Percentiles rank a stretch among this genome's conserved stretches.
Conservation (phyloP, 2,329 filamentous ascomycete genomes). For the Diplocarpon mali region DNA sequence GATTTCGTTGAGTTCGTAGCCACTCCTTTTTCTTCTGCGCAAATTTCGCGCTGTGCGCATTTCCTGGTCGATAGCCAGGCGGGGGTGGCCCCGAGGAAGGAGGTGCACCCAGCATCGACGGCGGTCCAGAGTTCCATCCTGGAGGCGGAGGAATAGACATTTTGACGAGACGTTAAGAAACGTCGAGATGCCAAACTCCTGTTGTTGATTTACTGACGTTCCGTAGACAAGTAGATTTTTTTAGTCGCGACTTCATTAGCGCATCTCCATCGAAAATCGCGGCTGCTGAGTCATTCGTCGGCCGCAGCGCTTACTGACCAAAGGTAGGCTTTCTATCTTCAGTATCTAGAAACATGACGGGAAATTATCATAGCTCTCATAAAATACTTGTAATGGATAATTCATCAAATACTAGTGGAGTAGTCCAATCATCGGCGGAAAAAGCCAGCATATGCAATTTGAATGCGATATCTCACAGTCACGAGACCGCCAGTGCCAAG, state of each 20-base stretch:
- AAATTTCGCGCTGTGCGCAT: slow-evolving; percentile 86
- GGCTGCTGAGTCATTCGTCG: no score
- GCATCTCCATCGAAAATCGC: not conserved
- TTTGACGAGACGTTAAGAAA: slow-evolving; percentile 14
- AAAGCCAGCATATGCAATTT: no score
- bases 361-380: no score
- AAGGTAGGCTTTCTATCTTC: no score
- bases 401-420: no score
- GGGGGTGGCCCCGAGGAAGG: slow-evolving; percentile 44
- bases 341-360: no score
- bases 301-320: no score
- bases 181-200: slow-evolving; percentile 22
- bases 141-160: slow-evolving; percentile 58
- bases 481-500: no score
- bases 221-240: no score
- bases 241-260: not conserved
- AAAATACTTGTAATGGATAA: no score
- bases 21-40: slow-evolving; percentile 99
- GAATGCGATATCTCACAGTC: no score
- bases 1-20: slow-evolving; percentile 80
- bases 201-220: slow-evolving; percentile 4
- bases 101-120: slow-evolving; percentile 34
- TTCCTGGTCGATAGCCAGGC: slow-evolving; percentile 71
- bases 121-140: slow-evolving; percentile 46
- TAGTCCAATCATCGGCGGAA: no score